phyloP scores from a whole-genome alignment of 169 alveolate genomes.

The Toxoplasma gondii region DNA sequence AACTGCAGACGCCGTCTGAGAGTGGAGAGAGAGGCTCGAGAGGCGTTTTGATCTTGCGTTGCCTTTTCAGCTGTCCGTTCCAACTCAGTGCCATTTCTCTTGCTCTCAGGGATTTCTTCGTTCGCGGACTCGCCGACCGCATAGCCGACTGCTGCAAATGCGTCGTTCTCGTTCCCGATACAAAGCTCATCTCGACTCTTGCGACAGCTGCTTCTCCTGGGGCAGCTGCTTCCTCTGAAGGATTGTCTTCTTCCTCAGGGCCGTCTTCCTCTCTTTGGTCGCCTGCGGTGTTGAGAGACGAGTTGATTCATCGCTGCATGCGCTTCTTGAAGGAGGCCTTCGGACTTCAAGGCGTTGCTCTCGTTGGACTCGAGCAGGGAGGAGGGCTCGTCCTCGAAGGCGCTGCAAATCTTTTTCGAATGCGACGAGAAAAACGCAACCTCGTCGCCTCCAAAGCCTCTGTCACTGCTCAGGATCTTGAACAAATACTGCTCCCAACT shows the following conservation, averaged over 20 bases:
- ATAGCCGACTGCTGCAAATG: slow-evolving; percentile 27
- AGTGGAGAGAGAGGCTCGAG: too few species aligned
- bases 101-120: slow-evolving; percentile 26
- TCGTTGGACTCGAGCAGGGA: not conserved
- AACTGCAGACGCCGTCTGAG: too few species aligned
- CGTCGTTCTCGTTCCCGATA: slow-evolving; percentile 25
- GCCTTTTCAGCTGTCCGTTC: too few species aligned
- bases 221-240: not conserved
- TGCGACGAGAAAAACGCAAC: not conserved
- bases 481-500: not conserved
- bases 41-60: too few species aligned
- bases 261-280: not conserved
- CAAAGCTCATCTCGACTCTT: not conserved
- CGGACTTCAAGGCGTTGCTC: not conserved
- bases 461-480: not conserved
- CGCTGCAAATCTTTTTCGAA: not conserved
- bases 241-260: not conserved
- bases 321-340: not conserved
- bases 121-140: slow-evolving; percentile 25
- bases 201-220: not conserved
- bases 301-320: not conserved
- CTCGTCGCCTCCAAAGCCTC: not conserved
- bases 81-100: not conserved
- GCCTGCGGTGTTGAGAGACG: not conserved
- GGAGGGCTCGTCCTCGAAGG: slow-evolving; percentile 13